Evolutionary conservation across 345 rosid genomes (phyloP), one percentile per base, ranked within the genome.

Genomic region (Salix arbutifolia): DNA sequence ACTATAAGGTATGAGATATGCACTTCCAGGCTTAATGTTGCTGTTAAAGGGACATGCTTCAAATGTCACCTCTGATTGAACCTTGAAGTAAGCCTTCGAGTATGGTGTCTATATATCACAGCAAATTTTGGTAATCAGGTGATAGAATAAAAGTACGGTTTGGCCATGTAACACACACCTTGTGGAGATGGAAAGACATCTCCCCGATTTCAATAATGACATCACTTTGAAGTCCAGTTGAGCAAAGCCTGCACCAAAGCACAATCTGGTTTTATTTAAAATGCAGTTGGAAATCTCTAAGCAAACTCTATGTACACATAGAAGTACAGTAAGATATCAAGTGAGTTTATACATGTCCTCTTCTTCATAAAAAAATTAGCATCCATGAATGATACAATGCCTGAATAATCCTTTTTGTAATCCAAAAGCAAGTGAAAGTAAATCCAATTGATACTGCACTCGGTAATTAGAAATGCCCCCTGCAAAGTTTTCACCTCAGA

Each of bases 211-310:
- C 93, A 78, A 95, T 81, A 40, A 83, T 71, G 69, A 90, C 84
- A 80, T 95, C 99, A 5, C 97, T 89, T 48, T 91, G 88, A 72
- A 95, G 92, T 75, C 97, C 98, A 3, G 92, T 85, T 52, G 91
- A 86, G 76, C 93, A 91, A 48, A 77, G 48, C 97, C 99, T 95
- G 84, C 56, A 77, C 9, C 62, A 37, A 60, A 28, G 23, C 73
- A 71, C 33, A 46, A 53, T 58, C 37, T 74, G 42, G 48, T 50
- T 62, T 42, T 79, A 53, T 38, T 68, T 25, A n/a, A 12, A 70
- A 65, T 38, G 67, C 66, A 53, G 17, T n/a, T 14, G 52, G 33
- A 33, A 58, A 52, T 38, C 72, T 31, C 11, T 58, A 28, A 30
- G 12, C 23, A 13, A 30, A 26, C 9, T 65, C 35, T 3, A 6